Conservation (phyloP, 2,329 filamentous ascomycete species). For the Aspergillus udagawae region DNA sequence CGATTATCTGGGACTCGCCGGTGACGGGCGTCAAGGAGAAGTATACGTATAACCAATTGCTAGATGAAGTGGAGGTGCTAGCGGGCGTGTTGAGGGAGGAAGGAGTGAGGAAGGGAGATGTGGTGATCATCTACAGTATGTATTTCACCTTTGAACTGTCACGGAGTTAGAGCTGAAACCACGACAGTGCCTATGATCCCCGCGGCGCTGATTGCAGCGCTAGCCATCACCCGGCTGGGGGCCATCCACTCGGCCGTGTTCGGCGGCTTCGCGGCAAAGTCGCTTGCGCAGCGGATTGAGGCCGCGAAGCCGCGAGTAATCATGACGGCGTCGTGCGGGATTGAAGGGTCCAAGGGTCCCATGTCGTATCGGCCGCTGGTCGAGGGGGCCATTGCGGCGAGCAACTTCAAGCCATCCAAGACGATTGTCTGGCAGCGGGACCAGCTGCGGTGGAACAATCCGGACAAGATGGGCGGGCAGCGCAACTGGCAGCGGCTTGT, state of each 20-base stretch:
- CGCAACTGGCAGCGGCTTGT: slow-evolving; percentile 75
- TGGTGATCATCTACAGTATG: slow-evolving; percentile 84
- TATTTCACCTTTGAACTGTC: slow-evolving; percentile 3
- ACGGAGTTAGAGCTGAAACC: neutral
- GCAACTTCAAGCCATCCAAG: slow-evolving; percentile 66
- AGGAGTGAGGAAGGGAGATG: slow-evolving; percentile 77
- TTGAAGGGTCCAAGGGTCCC: slow-evolving; percentile 79
- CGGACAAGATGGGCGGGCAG: slow-evolving; percentile 65
- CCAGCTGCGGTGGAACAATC: slow-evolving; percentile 66
- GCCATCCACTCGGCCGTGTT: slow-evolving; percentile 91
- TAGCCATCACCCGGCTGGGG: slow-evolving; percentile 75
- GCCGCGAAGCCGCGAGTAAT: slow-evolving; percentile 71
- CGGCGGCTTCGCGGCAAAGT: slow-evolving; percentile 78
- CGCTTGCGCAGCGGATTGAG: slow-evolving; percentile 84
- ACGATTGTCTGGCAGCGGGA: slow-evolving; percentile 82
- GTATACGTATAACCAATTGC: slow-evolving; percentile 70
- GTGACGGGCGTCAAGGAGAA: slow-evolving; percentile 70
- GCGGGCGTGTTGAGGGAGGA: slow-evolving; percentile 79
- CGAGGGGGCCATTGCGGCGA: slow-evolving; percentile 64
- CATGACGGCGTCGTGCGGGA: slow-evolving; percentile 86
- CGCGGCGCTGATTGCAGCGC: slow-evolving; percentile 77
- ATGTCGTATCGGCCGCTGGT: slow-evolving; percentile 74
- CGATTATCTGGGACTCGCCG: slow-evolving; percentile 84
- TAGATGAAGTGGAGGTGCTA: slow-evolving; percentile 74
- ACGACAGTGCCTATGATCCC: slow-evolving; percentile 90